Percentiles rank a stretch among this genome's conserved stretches.
Evolutionary conservation across 176 grass and related monocot species (phyloP).

Genomic region (Phyllostachys edulis): DNA sequence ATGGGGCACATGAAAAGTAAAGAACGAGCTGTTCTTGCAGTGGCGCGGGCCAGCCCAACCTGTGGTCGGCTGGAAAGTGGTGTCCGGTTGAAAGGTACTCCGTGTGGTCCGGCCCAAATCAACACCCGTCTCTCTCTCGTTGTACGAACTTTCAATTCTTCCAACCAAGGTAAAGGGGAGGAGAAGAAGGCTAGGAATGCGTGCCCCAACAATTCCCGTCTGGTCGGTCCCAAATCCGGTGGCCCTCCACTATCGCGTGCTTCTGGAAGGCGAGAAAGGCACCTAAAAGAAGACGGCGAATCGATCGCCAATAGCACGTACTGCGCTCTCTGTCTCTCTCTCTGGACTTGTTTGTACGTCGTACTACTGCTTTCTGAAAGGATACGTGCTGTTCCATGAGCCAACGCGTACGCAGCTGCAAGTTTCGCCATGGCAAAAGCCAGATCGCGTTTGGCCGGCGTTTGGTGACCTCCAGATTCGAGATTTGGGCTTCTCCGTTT

Average conservation of each 20-base stretch:
- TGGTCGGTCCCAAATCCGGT: background rate
- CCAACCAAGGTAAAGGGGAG: background rate
- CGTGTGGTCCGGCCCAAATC: constrained; percentile 28
- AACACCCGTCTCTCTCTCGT: background rate
- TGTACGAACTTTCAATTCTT: background rate
- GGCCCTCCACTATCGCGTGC: constrained; percentile 3
- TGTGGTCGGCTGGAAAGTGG: constrained; percentile 34
- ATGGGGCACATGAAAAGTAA: background rate
- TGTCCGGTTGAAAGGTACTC: background rate
- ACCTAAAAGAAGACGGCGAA: background rate
- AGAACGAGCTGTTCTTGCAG: background rate
- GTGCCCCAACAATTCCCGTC: background rate
- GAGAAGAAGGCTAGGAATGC: background rate
- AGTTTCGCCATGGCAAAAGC: background rate
- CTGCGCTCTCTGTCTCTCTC: background rate
- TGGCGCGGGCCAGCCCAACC: background rate
- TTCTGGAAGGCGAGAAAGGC: background rate
- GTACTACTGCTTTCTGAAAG: no score
- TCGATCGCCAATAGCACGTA: background rate
- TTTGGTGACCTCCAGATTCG: background rate
- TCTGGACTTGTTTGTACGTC: no score
- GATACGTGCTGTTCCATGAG: no score
- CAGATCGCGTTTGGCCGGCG: background rate
- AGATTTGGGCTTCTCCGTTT: background rate
- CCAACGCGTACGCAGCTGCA: background rate